These are phyloP conservation scores for Cytospora mali DNA, from an alignment of 2,329 filamentous ascomycete genomes.

Conservation along the genomic window DNA sequence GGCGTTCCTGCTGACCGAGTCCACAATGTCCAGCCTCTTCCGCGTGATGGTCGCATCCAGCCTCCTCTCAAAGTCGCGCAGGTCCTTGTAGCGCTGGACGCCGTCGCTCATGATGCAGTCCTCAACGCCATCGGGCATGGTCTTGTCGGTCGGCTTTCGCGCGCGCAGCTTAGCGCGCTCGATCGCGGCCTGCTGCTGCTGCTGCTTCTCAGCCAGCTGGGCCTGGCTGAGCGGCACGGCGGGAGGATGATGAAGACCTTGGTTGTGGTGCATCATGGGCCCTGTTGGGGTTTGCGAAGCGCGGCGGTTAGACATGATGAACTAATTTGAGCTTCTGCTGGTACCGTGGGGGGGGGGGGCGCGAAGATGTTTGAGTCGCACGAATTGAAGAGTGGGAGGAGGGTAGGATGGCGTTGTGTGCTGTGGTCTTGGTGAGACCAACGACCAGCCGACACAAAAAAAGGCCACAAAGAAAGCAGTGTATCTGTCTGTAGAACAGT, in stretches of 20 bases:
- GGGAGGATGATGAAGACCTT: conserved; percentile 24
- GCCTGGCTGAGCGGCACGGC: conserved; percentile 55
- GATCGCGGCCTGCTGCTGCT: conserved; percentile 54
- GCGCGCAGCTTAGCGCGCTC: conserved; percentile 78
- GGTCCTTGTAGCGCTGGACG: conserved; percentile 76
- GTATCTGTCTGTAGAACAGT: conserved; percentile 13
- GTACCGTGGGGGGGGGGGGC: conserved; percentile 1
- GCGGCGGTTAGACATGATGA: conserved; percentile 23
- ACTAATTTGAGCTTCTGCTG: not conserved
- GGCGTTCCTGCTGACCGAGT: conserved; percentile 72
- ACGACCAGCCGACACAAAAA: not conserved
- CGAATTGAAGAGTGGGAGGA: not conserved
- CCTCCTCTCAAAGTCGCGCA: conserved; percentile 84
- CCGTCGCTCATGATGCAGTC: conserved; percentile 80
- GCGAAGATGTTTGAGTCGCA: conserved; percentile 8
- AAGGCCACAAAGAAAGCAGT: conserved; percentile 12
- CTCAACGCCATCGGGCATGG: conserved; percentile 87
- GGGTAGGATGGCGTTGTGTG: conserved; percentile 4
- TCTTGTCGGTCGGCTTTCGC: conserved; percentile 91
- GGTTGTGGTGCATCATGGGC: conserved; percentile 57
- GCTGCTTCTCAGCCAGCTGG: conserved; percentile 55
- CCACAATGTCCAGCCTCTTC: conserved; percentile 88
- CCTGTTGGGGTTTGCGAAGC: conserved; percentile 39
- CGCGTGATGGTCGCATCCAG: conserved; percentile 92
- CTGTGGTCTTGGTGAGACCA: not conserved